A percentile compares a stretch with the other conserved stretches of the same genome.
Conservation (phyloP, 345 rosid species). For the Aethionema arabicum region DNA sequence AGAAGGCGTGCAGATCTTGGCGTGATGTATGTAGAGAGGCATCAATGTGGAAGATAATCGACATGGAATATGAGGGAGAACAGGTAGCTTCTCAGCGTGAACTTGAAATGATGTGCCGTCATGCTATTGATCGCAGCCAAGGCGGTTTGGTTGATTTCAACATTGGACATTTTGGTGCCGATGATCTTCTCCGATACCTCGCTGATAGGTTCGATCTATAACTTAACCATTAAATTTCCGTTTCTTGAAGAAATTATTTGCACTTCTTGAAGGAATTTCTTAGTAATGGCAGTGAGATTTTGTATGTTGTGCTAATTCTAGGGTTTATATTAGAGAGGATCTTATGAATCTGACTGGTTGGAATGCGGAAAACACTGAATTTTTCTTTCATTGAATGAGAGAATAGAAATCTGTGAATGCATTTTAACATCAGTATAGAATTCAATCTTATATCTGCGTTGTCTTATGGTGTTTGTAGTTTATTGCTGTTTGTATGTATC, state of each 20-base stretch:
- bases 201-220: conserved; percentile 35
- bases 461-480: no score
- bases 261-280: no score
- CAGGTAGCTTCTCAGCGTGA: no score
- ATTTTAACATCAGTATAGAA: no score
- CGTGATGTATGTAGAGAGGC: conserved; percentile 49
- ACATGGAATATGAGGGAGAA: conserved; percentile 28
- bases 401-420: no score
- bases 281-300: no score
- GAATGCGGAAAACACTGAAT: not conserved
- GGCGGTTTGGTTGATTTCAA: conserved; percentile 45
- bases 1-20: conserved; percentile 57
- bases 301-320: not conserved
- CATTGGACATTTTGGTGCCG: conserved; percentile 38
- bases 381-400: no score
- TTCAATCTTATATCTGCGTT: no score
- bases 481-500: no score
- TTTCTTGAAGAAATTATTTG: no score
- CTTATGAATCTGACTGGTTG: no score
- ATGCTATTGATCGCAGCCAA: conserved; percentile 54
- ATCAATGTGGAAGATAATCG: conserved; percentile 48
- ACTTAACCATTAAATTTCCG: no score
- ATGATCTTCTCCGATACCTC: conserved; percentile 46
- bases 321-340: not conserved
- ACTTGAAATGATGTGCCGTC: conserved; percentile 36